Percentiles rank a stretch among this genome's conserved stretches.
phyloP scores from a whole-genome alignment of 148 eudicot species.

The Salicornia ramosissima region DNA sequence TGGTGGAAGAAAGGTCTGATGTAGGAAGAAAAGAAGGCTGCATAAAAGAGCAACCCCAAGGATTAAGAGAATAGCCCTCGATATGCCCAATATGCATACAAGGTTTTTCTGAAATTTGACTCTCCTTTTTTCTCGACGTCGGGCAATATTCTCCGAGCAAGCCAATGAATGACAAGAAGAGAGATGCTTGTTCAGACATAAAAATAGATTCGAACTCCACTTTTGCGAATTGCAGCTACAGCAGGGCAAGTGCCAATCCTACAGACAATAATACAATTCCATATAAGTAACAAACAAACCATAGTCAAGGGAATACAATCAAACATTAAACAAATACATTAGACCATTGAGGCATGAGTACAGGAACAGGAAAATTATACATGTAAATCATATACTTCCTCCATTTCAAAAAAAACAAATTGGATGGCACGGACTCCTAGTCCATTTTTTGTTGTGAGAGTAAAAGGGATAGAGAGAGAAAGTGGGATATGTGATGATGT shows the following conservation, averaged over 20 bases:
- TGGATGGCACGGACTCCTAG: too few relatives aligned
- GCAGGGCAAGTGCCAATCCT: conserved; percentile 44
- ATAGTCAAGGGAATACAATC: not conserved
- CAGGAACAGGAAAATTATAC: too few relatives aligned
- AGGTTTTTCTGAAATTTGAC: conserved; percentile 27
- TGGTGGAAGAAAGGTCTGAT: conserved; percentile 10
- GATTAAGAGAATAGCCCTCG: conserved; percentile 30
- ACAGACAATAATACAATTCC: not conserved
- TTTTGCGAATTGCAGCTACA: conserved; percentile 33
- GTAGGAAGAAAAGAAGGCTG: conserved; percentile 29
- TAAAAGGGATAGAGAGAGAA: too few relatives aligned
- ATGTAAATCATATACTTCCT: too few relatives aligned
- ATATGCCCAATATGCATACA: conserved; percentile 58
- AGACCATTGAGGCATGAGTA: too few relatives aligned
- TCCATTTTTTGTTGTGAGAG: too few relatives aligned
- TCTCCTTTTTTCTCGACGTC: conserved; percentile 46
- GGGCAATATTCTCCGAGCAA: conserved; percentile 72
- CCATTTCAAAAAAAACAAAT: too few relatives aligned
- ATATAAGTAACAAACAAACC: not conserved
- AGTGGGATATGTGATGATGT: too few relatives aligned
- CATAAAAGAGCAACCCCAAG: conserved; percentile 39
- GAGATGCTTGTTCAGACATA: conserved; percentile 71
- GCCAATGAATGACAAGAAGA: conserved; percentile 57
- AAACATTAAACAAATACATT: not conserved
- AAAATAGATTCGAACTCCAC: conserved; percentile 70